phyloP scores from a whole-genome alignment of 2,329 filamentous ascomycete genomes.

The Capronia americana region DNA sequence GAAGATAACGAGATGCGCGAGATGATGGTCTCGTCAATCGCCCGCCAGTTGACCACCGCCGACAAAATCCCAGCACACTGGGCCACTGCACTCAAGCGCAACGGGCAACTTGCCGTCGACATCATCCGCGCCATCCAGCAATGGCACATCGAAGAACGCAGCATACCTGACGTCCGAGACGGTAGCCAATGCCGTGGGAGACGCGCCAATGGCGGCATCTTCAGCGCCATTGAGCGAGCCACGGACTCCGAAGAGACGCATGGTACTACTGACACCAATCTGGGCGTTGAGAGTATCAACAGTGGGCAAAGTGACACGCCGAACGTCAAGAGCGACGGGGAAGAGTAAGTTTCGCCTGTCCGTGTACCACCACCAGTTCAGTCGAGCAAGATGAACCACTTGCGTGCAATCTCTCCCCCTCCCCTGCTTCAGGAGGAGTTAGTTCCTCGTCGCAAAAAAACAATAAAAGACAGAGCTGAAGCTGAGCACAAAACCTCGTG shows the following conservation, averaged over 20 bases:
- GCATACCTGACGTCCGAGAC: constrained; percentile 57
- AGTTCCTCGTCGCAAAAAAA: neutral
- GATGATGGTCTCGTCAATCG: constrained; percentile 57
- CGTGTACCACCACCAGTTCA: neutral
- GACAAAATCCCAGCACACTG: constrained; percentile 60
- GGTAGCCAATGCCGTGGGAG: constrained; percentile 33
- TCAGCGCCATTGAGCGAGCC: constrained; percentile 35
- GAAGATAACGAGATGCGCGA: constrained; percentile 56
- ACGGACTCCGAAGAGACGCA: constrained; percentile 31
- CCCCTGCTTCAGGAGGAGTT: neutral
- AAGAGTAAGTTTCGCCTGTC: constrained; percentile 35
- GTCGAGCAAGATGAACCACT: neutral
- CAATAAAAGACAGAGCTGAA: constrained; percentile 22
- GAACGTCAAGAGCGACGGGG: constrained; percentile 32
- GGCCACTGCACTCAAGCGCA: constrained; percentile 61
- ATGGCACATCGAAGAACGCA: constrained; percentile 58
- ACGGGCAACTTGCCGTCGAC: constrained; percentile 62
- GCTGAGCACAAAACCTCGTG: constrained; percentile 26
- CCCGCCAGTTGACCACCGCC: constrained; percentile 57
- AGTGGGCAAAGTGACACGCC: constrained; percentile 32
- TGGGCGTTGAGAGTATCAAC: constrained; percentile 32
- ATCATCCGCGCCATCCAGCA: constrained; percentile 61
- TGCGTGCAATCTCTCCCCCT: neutral
- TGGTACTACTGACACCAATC: constrained; percentile 27
- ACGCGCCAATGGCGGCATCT: constrained; percentile 27